Conservation (phyloP, 495 filamentous ascomycete genomes). For the Podospora comata region DNA sequence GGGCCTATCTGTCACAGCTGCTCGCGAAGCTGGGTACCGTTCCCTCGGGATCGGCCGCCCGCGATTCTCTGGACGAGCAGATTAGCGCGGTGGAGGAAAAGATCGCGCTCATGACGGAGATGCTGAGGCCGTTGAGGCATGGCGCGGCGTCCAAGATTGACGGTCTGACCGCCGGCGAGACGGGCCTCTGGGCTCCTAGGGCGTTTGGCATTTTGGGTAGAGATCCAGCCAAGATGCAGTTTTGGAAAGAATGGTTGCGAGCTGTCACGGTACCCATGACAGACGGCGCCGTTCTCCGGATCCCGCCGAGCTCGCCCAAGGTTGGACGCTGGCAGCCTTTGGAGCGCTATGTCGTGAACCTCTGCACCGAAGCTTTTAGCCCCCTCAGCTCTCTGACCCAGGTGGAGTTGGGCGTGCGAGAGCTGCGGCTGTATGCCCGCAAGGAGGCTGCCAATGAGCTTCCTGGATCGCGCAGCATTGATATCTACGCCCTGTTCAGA, state of each 20-base stretch:
- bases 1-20: slow-evolving; percentile 84
- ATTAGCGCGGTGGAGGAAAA: slow-evolving; percentile 97
- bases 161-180: slow-evolving; percentile 91
- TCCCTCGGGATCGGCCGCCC: slow-evolving; percentile 71
- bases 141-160: slow-evolving; percentile 96
- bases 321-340: slow-evolving; percentile 96
- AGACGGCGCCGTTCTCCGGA: slow-evolving; percentile 74
- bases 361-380: slow-evolving; percentile 91
- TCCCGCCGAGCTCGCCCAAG: slow-evolving; percentile 83
- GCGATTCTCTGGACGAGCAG: slow-evolving; percentile 84
- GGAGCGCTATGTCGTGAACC: slow-evolving; percentile 95
- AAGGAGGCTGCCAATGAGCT: slow-evolving; percentile 94
- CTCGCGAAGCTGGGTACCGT: slow-evolving; percentile 77
- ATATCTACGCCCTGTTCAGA: slow-evolving; percentile 90
- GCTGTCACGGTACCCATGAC: slow-evolving; percentile 93
- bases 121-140: slow-evolving; percentile 87
- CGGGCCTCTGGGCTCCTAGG: slow-evolving; percentile 92
- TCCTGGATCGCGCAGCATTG: slow-evolving; percentile 85
- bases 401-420: slow-evolving; percentile 86
- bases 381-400: slow-evolving; percentile 92
- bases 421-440: slow-evolving; percentile 85
- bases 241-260: slow-evolving; percentile 99
- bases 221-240: slow-evolving; percentile 76
- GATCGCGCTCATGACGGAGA: slow-evolving; percentile 92
- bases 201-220: slow-evolving; percentile 91